phyloP scores from a whole-genome alignment of 805 yeast genomes.

The Lipomyces orientalis region DNA sequence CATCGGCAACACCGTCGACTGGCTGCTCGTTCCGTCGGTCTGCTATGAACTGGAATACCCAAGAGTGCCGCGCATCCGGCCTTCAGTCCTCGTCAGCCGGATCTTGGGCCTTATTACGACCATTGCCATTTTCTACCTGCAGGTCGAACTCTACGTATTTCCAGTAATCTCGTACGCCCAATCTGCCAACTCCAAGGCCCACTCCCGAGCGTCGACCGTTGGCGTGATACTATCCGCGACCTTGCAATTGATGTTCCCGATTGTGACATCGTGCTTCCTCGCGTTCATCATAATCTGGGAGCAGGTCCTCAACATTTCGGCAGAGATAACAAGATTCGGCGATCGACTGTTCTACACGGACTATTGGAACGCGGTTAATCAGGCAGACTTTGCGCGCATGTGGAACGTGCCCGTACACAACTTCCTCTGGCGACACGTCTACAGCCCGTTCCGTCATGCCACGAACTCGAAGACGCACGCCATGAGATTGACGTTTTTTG shows the following conservation, averaged over 20 bases:
- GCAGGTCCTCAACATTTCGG: slow-evolving; percentile 15
- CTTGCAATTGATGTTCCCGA: slow-evolving; percentile 10
- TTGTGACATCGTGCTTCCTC: slow-evolving; percentile 1
- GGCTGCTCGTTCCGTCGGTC: slow-evolving; percentile 17
- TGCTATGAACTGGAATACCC: slow-evolving; percentile 25
- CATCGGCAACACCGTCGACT: slow-evolving; percentile 6
- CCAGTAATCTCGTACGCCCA: slow-evolving; percentile 13
- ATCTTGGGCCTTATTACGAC: slow-evolving; percentile 2
- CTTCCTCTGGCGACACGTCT: slow-evolving; percentile 22
- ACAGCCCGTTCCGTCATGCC: slow-evolving; percentile 8
- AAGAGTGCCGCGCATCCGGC: slow-evolving; percentile 9
- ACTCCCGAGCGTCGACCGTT: not conserved
- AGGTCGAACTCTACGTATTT: slow-evolving; percentile 14
- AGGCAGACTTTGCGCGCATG: slow-evolving; percentile 14
- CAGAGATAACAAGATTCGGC: slow-evolving; percentile 19
- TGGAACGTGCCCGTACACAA: slow-evolving; percentile 25
- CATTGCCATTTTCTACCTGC: slow-evolving; percentile 8
- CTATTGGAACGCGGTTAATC: slow-evolving; percentile 19
- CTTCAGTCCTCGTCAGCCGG: not conserved
- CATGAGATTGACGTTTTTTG: slow-evolving; percentile 10
- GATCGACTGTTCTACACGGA: slow-evolving; percentile 22
- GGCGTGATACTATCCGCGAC: slow-evolving; percentile 5
- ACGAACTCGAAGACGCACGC: slow-evolving; percentile 11
- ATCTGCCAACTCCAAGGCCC: not conserved
- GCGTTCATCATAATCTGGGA: slow-evolving; percentile 21